Base-by-base conservation (phyloP, 2,329 filamentous ascomycete genomes). In the Claviceps sp. region DNA sequence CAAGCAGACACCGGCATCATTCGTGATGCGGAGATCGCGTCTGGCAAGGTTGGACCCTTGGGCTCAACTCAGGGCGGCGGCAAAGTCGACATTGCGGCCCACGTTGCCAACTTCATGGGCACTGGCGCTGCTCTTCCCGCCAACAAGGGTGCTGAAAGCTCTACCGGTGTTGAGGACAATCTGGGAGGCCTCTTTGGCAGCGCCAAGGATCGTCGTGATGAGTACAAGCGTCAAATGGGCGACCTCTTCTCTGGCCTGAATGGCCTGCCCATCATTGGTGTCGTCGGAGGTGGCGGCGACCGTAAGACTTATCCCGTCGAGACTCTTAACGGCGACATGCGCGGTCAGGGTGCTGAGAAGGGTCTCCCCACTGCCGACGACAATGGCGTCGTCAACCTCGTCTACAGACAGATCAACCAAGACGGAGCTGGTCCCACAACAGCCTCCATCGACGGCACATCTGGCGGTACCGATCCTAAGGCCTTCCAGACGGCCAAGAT, bases 91-190 rank as follows among this genome's bases (percentile, higher is more conserved):
- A 16, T 49, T 2, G 52, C 51, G 8, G 52, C 49, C 20, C 38
- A 54, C 47, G 18, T 36, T 9, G 20, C 14, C 47, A 5, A 60
- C 8, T 54, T 48, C 42, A 54, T 54, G 52, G 52, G 52, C 3
- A 34, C 47, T 1, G 44, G 52, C 5, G 37, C 22, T 22, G 46
- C 46, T 3, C 37, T 37, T 7, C 7, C 37, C 20, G 9, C 36
- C 41, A 36, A 37, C 5, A 24, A 48, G 24, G 38, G 48, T 8
- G 24, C 34, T 11, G 9, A 41, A 16, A 30, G 60, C 37, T 65
- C 68, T 30, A 62, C 62, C 7, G 71, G 72, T 20, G 65, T 68
- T n/a, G 70, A 72, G 64, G 67, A 73, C 52, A 62, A 70, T 45
- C 66, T 72, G 26, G 66, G 63, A 20, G 55, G 59, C 14, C 53